Evolutionary conservation across 2,329 filamentous ascomycete species (phyloP).

Genomic region (Nigrospora osmanthi): DNA sequence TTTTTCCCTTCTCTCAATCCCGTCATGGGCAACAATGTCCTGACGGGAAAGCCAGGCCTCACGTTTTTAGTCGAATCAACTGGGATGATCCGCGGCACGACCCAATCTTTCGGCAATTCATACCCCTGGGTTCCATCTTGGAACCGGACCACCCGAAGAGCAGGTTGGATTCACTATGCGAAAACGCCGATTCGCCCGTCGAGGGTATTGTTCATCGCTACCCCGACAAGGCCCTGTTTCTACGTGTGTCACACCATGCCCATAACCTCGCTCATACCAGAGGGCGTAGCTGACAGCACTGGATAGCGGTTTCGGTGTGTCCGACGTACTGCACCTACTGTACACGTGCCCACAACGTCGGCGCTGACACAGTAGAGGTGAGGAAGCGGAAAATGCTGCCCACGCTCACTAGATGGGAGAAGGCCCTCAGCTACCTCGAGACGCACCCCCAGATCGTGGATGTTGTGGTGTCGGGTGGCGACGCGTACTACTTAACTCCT

Average conservation of each 20-base stretch:
- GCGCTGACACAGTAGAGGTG: slow-evolving; percentile 43
- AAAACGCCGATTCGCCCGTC: slow-evolving; percentile 47
- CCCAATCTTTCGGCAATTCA: slow-evolving; percentile 52
- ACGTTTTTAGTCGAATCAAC: slow-evolving; percentile 50
- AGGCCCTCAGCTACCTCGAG: slow-evolving; percentile 49
- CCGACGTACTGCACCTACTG: slow-evolving; percentile 57
- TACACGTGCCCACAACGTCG: slow-evolving; percentile 53
- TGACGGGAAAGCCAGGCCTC: slow-evolving; percentile 32
- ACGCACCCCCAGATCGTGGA: slow-evolving; percentile 40
- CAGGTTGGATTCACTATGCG: slow-evolving; percentile 51
- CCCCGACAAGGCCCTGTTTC: slow-evolving; percentile 52
- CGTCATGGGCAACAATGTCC: not conserved
- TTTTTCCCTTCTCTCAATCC: not conserved
- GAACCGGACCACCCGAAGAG: slow-evolving; percentile 45
- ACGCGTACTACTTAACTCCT: slow-evolving; percentile 49
- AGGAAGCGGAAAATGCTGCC: slow-evolving; percentile 31
- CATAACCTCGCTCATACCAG: not conserved
- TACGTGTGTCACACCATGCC: slow-evolving; percentile 34
- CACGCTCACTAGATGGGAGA: slow-evolving; percentile 38
- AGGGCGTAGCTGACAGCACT: slow-evolving; percentile 10
- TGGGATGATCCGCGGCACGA: slow-evolving; percentile 52
- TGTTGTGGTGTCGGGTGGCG: slow-evolving; percentile 56
- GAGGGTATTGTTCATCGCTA: slow-evolving; percentile 56
- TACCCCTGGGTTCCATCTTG: slow-evolving; percentile 46
- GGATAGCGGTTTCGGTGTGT: slow-evolving; percentile 47